phyloP scores from a whole-genome alignment of 305 asterid genomes.

The Ajuga reptans region DNA sequence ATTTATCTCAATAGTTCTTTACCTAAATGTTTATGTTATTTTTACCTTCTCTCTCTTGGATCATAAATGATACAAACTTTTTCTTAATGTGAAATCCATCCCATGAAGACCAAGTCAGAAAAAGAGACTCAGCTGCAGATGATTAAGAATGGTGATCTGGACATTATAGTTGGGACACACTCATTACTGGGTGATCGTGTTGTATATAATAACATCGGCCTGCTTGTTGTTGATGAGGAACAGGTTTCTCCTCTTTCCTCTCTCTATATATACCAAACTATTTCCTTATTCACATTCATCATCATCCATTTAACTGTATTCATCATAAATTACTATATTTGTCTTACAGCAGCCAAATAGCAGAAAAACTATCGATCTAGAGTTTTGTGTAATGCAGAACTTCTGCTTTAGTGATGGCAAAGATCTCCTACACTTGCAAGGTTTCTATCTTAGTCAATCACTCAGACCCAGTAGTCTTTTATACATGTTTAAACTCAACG shows the following conservation, averaged over 20 bases:
- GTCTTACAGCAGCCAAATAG: neutral
- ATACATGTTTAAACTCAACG: neutral
- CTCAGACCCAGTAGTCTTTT: neutral
- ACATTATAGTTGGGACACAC: constrained; percentile 89
- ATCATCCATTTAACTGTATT: neutral
- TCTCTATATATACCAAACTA: constrained; percentile 16
- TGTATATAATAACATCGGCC: constrained; percentile 75
- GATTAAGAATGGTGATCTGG: constrained; percentile 78
- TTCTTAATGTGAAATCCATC: constrained; percentile 23
- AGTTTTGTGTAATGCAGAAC: neutral
- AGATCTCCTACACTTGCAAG: neutral
- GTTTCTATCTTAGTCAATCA: neutral
- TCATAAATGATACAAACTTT: constrained; percentile 17
- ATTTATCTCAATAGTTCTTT: neutral
- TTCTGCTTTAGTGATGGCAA: neutral
- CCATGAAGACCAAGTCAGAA: constrained; percentile 75
- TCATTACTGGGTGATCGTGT: constrained; percentile 87
- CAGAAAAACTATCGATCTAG: neutral
- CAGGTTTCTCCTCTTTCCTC: constrained; percentile 54
- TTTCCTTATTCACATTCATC: constrained; percentile 5
- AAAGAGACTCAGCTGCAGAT: constrained; percentile 61
- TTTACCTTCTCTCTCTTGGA: constrained; percentile 12
- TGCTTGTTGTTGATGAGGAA: constrained; percentile 97
- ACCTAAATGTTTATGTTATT: constrained; percentile 7
- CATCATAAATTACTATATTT: neutral